Base-by-base conservation (phyloP, 176 grass and related monocot genomes). In the Avena insularis region DNA sequence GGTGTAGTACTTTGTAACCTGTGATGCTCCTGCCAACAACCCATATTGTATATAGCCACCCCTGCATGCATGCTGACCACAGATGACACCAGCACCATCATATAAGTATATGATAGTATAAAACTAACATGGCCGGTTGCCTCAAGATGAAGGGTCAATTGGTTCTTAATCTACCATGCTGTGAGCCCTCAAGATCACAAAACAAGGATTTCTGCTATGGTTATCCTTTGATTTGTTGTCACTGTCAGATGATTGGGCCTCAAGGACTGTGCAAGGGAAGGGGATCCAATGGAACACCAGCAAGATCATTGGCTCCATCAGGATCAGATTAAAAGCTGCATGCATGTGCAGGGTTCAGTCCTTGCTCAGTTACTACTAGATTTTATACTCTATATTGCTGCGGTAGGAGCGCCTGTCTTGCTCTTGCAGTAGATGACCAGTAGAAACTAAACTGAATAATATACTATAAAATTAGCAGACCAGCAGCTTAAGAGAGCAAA, bases 221-320 rank as follows among this genome's bases (percentile, higher is more conserved):
- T 59, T 89, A 85, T 81, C 68, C 68, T 85, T 46, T 62, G 0
- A 8, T 76, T 25, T 31, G 33, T 90, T 86, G 79, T 31, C 84
- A 80, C 74, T 82, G 84, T 62, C 69, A 69, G 58, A 31, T 67
- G 86, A 83, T 88, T 71, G 74, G 77, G 63, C 53, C 87, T 84
- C 49, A 89, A 75, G 84, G 75, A 81, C 65, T 63, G 93, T 83
- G 82, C 66, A 85, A 62, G 69, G n/a, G 80, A 91, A 51, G 85
- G 51, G 90, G 71, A 90, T 92, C 87, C 87, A 55, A 90, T 94
- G 92, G 54, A 67, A 82, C 79, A 76, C 20, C 20, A 79, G 3
- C 61, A 57, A 66, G 25, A 78, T 70, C 83, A 62, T 78, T 79
- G 72, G 73, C 58, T 53, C 17, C 49, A 29, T 68, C 48, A 68